Evolutionary conservation across 2,329 filamentous ascomycete genomes (phyloP).

Genomic region (Dactylella cylindrospora): DNA sequence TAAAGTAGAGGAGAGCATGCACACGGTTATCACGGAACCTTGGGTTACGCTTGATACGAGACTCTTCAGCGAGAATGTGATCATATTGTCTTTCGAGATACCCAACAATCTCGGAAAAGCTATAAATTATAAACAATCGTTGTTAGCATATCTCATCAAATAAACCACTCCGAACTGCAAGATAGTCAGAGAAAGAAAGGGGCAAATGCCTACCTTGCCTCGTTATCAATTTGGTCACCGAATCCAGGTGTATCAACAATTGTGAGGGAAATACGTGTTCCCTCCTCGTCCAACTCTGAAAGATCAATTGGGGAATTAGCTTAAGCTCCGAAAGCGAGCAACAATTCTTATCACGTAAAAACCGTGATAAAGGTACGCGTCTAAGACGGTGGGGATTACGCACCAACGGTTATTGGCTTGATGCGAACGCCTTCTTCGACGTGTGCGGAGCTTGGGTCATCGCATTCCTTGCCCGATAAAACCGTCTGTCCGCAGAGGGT

Average conservation of each 20-base stretch:
- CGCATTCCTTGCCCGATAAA: constrained; percentile 84
- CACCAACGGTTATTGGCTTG: constrained; percentile 96
- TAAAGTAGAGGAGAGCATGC: constrained; percentile 97
- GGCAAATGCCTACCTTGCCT: constrained; percentile 72
- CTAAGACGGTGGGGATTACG: constrained; percentile 52
- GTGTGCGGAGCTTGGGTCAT: constrained; percentile 84
- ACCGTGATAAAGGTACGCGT: constrained; percentile 10
- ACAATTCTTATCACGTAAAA: background rate
- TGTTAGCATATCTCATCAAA: background rate
- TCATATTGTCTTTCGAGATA: constrained; percentile 99
- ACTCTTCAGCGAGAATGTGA: constrained; percentile 98
- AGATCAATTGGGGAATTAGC: constrained; percentile 39
- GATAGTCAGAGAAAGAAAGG: background rate
- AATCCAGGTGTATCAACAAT: constrained; percentile 99
- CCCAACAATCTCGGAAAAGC: constrained; percentile 95
- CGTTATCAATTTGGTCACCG: constrained; percentile 98
- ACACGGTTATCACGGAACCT: constrained; percentile 99
- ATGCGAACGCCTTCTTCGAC: constrained; percentile 97
- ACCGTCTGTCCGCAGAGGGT: constrained; percentile 96
- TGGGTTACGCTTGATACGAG: constrained; percentile 99
- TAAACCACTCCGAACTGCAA: constrained; percentile 7
- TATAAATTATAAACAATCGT: constrained; percentile 52
- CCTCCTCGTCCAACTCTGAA: constrained; percentile 92
- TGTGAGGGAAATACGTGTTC: constrained; percentile 94
- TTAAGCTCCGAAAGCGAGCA: constrained; percentile 7